Evolutionary conservation across 2,329 filamentous ascomycete species (phyloP).

Genomic region (Cercospora zeae-maydis): DNA sequence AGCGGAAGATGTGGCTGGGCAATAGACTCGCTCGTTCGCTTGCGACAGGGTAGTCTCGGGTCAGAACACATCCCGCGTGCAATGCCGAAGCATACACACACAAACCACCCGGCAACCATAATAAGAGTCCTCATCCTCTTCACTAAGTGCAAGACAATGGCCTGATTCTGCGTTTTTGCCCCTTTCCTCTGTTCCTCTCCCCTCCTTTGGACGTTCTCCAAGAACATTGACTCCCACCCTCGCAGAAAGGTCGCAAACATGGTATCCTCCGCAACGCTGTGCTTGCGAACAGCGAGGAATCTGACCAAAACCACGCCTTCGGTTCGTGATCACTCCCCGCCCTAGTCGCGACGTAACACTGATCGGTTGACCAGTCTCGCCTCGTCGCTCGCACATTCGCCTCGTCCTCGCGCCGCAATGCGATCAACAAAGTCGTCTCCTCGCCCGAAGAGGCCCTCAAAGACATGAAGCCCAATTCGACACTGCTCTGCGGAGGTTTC

Average conservation of each 20-base stretch:
- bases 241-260: constrained; percentile 7
- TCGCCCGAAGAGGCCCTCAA: constrained; percentile 66
- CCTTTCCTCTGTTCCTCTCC: too few relatives aligned
- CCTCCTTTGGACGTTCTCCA: neutral
- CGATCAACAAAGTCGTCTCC: constrained; percentile 28
- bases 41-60: constrained; percentile 1
- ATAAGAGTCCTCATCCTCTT: neutral
- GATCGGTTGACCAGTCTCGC: constrained; percentile 16
- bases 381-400: constrained; percentile 26
- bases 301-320: constrained; percentile 22
- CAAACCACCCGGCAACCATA: neutral
- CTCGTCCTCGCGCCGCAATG: constrained; percentile 23
- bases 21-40: neutral
- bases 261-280: constrained; percentile 22
- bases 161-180: neutral
- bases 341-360: neutral
- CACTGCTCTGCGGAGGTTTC: constrained; percentile 72
- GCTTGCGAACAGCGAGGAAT: constrained; percentile 25
- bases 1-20: constrained; percentile 3
- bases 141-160: constrained; percentile 8
- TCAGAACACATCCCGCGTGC: constrained; percentile 13
- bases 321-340: neutral
- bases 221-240: neutral
- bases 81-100: constrained; percentile 15
- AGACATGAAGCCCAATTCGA: constrained; percentile 67